A percentile compares a stretch with the other conserved stretches of the same genome.
These are phyloP conservation scores for Eucalyptus fibrosa DNA, from an alignment of 345 rosid species.

Conservation along the genomic window DNA sequence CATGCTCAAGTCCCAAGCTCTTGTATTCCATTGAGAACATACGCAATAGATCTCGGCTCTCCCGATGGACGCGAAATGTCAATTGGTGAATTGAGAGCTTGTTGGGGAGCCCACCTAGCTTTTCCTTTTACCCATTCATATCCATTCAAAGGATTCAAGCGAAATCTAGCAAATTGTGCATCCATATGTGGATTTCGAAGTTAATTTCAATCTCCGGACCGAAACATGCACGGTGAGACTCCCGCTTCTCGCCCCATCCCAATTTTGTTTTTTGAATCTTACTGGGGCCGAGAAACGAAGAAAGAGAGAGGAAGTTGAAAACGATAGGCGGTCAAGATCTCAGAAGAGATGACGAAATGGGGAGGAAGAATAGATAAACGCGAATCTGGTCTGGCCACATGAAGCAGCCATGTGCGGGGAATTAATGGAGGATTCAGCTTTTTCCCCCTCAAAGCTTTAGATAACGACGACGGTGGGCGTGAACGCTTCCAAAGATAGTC, in stretches of 20 bases:
- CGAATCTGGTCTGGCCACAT: not conserved
- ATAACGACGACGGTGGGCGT: not conserved
- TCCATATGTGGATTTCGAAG: not conserved
- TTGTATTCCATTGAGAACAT: not conserved
- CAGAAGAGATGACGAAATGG: not conserved
- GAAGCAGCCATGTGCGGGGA: not conserved
- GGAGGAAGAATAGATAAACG: not conserved
- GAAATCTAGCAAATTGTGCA: not conserved
- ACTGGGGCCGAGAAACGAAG: not conserved
- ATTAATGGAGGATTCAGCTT: not conserved
- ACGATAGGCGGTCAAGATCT: not conserved
- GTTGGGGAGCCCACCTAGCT: not conserved
- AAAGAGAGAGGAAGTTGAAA: not conserved
- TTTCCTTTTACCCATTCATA: not conserved
- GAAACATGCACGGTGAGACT: not conserved
- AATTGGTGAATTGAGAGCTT: accelerated
- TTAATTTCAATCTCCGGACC: not conserved
- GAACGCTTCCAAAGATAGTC: not conserved
- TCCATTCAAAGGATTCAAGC: not conserved
- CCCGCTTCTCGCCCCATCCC: not conserved
- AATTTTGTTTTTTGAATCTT: not conserved
- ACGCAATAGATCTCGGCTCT: accelerated
- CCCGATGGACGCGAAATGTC: accelerated
- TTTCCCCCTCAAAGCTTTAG: not conserved
- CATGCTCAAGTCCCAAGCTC: accelerated